A percentile compares a stretch with the other conserved stretches of the same genome.
These are phyloP conservation scores for Oryza longistaminata DNA, from an alignment of 176 grass and related monocot genomes.

Conservation along the genomic window DNA sequence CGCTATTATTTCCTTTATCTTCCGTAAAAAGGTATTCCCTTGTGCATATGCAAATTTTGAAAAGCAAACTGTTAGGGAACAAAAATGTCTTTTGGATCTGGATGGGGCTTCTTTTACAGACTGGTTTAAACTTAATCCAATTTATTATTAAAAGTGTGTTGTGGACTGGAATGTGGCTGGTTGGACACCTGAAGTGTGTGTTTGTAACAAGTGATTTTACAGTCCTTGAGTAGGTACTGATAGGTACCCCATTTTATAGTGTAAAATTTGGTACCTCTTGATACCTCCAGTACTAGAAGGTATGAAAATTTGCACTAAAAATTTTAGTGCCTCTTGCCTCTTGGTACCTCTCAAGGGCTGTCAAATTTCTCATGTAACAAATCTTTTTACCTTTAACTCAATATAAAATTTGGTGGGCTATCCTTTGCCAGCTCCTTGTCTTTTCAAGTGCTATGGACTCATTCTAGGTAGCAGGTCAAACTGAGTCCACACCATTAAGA, in stretches of 20 bases:
- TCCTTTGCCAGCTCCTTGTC: background rate
- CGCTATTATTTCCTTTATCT: slow-evolving; percentile 5
- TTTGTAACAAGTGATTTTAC: background rate
- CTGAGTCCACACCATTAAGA: background rate
- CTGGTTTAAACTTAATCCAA: background rate
- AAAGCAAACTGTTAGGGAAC: background rate
- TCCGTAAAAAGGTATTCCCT: background rate
- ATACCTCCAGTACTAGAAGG: too few relatives aligned
- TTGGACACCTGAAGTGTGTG: background rate
- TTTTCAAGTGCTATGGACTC: background rate
- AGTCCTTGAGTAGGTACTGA: too few relatives aligned
- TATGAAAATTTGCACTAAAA: too few relatives aligned
- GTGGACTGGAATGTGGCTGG: background rate
- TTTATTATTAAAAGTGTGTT: slow-evolving; percentile 6
- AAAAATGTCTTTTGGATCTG: background rate
- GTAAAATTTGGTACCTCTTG: too few relatives aligned
- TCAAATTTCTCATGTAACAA: background rate
- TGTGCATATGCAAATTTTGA: slow-evolving; percentile 7
- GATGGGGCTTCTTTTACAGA: background rate
- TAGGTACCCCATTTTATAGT: too few relatives aligned
- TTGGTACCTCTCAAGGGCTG: too few relatives aligned
- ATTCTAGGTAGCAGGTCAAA: background rate
- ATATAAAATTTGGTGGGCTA: background rate
- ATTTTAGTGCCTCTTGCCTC: too few relatives aligned
- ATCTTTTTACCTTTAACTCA: background rate